Percentiles rank a stretch among this genome's conserved stretches.
These are phyloP conservation scores for Fusarium caatingaense DNA, from an alignment of 2,329 filamentous ascomycete genomes.

Conservation along the genomic window DNA sequence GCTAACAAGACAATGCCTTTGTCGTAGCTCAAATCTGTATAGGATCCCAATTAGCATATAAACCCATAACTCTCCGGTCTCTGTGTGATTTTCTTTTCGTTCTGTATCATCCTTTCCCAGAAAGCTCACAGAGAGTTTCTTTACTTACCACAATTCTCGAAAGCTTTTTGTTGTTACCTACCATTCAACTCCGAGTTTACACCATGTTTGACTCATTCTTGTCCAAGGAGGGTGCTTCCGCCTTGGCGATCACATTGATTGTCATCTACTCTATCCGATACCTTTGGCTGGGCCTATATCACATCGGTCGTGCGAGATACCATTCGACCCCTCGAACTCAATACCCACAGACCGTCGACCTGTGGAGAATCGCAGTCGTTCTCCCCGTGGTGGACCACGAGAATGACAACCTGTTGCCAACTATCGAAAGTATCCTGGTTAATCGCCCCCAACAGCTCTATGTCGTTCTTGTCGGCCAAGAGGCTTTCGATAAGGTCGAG, in stretches of 20 bases:
- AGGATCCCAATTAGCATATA: neutral
- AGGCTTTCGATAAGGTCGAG: slow-evolving; percentile 1
- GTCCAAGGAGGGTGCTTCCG: neutral
- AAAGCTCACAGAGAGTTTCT: neutral
- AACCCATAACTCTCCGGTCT: too few relatives aligned
- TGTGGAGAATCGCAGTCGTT: slow-evolving; percentile 3
- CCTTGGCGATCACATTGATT: neutral
- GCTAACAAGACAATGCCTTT: neutral
- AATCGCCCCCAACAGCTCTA: slow-evolving; percentile 15
- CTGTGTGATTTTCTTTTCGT: too few relatives aligned
- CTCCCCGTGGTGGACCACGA: slow-evolving; percentile 10
- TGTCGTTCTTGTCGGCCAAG: neutral
- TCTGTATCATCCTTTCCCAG: neutral
- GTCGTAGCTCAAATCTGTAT: neutral
- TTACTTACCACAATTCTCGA: neutral
- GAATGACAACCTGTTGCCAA: neutral
- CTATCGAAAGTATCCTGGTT: slow-evolving; percentile 14
- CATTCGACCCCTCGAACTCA: neutral
- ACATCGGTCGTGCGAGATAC: neutral
- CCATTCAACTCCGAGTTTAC: neutral
- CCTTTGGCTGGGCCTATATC: neutral
- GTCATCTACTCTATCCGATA: neutral
- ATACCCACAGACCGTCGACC: neutral
- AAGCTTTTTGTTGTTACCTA: neutral
- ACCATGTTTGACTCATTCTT: neutral